Percentiles rank a stretch among this genome's conserved stretches.
Conservation (phyloP, 2,329 filamentous ascomycete species). For the Conoideocrella luteorostrata region DNA sequence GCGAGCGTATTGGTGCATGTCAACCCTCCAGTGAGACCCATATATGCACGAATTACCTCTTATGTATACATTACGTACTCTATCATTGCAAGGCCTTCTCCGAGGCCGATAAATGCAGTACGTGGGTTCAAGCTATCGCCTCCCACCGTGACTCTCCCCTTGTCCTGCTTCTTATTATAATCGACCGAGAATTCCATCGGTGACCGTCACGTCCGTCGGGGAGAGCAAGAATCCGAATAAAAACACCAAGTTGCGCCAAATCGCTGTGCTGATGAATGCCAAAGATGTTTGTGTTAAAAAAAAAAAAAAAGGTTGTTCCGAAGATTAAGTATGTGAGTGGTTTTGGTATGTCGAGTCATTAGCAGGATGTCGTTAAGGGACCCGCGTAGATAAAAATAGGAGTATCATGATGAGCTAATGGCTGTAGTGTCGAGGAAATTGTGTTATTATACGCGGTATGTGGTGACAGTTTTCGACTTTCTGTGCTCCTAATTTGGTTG, state of each 20-base stretch:
- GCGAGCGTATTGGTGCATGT: conserved; percentile 27
- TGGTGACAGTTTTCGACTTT: not conserved
- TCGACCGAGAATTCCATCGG: not conserved
- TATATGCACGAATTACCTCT: conserved; percentile 30
- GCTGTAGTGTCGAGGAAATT: not conserved
- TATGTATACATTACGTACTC: conserved; percentile 35
- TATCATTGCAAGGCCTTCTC: conserved; percentile 23
- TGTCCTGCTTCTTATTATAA: conserved; percentile 16
- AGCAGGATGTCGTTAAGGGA: conserved; percentile 9
- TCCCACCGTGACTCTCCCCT: conserved; percentile 11
- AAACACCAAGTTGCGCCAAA: conserved; percentile 29
- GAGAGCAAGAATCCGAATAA: conserved; percentile 6
- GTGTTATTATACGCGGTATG: not conserved
- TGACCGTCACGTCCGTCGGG: not conserved
- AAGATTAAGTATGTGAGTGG: conserved; percentile 22
- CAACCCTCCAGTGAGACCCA: conserved; percentile 12
- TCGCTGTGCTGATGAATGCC: conserved; percentile 36
- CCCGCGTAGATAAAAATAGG: conserved; percentile 6
- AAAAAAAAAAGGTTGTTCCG: conserved; percentile 20
- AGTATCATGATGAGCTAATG: conserved; percentile 6
- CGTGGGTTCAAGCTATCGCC: conserved; percentile 10
- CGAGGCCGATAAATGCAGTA: conserved; percentile 24
- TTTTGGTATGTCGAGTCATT: conserved; percentile 19
- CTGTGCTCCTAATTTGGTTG: conserved; percentile 4
- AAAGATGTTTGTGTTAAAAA: conserved; percentile 23